Conservation (phyloP, 164 flowering plant genomes). For the Vitis riparia region DNA sequence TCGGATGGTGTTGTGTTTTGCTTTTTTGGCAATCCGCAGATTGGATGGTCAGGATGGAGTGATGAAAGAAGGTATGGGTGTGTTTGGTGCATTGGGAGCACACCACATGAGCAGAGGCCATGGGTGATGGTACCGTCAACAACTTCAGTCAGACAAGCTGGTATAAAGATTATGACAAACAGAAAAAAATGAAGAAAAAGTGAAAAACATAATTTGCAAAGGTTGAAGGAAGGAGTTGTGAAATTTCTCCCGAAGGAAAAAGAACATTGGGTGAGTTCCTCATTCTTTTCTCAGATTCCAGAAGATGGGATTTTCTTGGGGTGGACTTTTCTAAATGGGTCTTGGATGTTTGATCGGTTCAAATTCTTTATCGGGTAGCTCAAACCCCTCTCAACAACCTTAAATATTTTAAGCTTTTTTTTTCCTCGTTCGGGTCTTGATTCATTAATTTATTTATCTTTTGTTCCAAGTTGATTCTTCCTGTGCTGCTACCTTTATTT, state of each 20-base stretch:
- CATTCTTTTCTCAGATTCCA: constrained; percentile 10
- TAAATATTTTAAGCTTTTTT: background rate
- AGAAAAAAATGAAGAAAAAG: background rate
- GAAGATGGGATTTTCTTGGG: constrained; percentile 9
- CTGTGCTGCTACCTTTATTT: constrained; percentile 4
- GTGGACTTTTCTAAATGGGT: background rate
- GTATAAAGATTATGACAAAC: constrained; percentile 10
- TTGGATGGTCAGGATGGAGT: constrained; percentile 8
- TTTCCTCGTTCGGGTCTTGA: constrained; percentile 3
- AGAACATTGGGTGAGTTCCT: constrained; percentile 15
- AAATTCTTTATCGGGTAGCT: constrained; percentile 16
- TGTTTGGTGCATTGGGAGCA: background rate
- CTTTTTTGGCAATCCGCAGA: too few relatives aligned
- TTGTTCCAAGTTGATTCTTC: background rate
- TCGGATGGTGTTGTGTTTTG: too few relatives aligned
- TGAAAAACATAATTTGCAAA: background rate
- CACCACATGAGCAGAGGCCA: background rate
- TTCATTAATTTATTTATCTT: background rate
- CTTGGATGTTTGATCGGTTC: constrained; percentile 10
- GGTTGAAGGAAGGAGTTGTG: background rate
- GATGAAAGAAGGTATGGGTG: background rate
- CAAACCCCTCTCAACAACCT: background rate
- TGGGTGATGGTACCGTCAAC: background rate
- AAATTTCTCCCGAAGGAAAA: constrained; percentile 3
- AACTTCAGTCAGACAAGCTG: constrained; percentile 16